Percentiles rank a stretch among this genome's conserved stretches.
These are phyloP conservation scores for Gracilariopsis chorda DNA, from an alignment of 23 red algal genomes.

Conservation along the genomic window DNA sequence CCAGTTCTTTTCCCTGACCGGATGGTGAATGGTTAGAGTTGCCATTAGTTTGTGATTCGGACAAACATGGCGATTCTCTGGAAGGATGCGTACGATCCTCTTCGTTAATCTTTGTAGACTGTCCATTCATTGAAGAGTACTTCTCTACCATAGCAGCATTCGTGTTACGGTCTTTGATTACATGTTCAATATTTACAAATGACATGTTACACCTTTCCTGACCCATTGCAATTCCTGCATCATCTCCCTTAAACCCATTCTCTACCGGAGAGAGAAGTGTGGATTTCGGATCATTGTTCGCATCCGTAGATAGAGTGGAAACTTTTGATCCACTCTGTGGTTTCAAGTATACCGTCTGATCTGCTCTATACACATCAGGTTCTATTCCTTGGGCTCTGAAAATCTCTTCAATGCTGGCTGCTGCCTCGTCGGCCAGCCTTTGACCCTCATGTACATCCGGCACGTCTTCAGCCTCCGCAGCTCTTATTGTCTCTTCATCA, in stretches of 20 bases:
- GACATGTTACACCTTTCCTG: too few relatives aligned
- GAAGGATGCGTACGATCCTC: too few relatives aligned
- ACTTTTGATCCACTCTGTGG: neutral
- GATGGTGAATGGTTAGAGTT: too few relatives aligned
- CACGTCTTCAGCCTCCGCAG: constrained; percentile 43
- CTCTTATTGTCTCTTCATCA: constrained; percentile 62
- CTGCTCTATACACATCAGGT: constrained; percentile 28
- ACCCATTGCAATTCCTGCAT: too few relatives aligned
- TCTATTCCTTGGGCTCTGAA: constrained; percentile 72
- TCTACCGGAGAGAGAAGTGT: too few relatives aligned
- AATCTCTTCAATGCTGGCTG: constrained; percentile 49
- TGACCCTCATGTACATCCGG: constrained; percentile 27
- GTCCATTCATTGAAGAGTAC: neutral
- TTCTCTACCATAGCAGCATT: neutral
- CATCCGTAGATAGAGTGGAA: neutral
- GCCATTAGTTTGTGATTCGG: too few relatives aligned
- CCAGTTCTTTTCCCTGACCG: too few relatives aligned
- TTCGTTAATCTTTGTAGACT: neutral
- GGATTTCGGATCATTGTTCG: too few relatives aligned
- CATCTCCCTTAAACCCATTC: too few relatives aligned
- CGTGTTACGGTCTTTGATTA: neutral
- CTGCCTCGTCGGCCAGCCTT: constrained; percentile 43
- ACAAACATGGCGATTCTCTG: too few relatives aligned
- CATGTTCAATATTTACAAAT: too few relatives aligned
- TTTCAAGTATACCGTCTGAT: constrained; percentile 15